Conservation (phyloP, 495 filamentous ascomycete genomes). For the Sabuloglossum arenarium region DNA sequence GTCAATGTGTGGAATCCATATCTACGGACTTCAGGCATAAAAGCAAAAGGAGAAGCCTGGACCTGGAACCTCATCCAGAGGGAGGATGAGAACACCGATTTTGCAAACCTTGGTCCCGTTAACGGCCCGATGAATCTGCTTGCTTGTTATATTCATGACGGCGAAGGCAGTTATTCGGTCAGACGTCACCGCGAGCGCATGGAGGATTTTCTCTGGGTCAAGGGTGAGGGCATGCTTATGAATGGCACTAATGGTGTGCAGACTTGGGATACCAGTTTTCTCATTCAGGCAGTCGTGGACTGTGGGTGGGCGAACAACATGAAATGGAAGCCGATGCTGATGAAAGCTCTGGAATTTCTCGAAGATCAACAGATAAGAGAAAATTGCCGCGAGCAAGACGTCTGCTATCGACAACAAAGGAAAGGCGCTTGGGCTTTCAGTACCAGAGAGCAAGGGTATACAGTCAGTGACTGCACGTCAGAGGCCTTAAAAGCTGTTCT, state of each 20-base stretch:
- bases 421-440: conserved; percentile 95
- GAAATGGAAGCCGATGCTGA: conserved; percentile 66
- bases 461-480: conserved; percentile 81
- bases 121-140: conserved; percentile 76
- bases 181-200: conserved; percentile 59
- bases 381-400: conserved; percentile 53
- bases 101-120: conserved; percentile 69
- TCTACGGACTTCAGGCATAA: conserved; percentile 35
- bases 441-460: conserved; percentile 79
- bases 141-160: conserved; percentile 63
- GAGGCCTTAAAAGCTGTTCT: conserved; percentile 79
- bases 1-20: conserved; percentile 61
- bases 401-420: conserved; percentile 76
- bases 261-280: conserved; percentile 84
- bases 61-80: conserved; percentile 56
- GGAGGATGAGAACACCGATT: conserved; percentile 86
- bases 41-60: conserved; percentile 50
- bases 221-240: conserved; percentile 74
- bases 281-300: conserved; percentile 61
- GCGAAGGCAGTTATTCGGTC: conserved; percentile 55
- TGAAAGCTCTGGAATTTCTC: conserved; percentile 65
- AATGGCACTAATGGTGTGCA: conserved; percentile 97
- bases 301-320: conserved; percentile 58
- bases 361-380: conserved; percentile 83
- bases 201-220: conserved; percentile 82